A percentile compares a stretch with the other conserved stretches of the same genome.
Conservation (phyloP, 352 stramenopile species). For the Phytophthora rubi region DNA sequence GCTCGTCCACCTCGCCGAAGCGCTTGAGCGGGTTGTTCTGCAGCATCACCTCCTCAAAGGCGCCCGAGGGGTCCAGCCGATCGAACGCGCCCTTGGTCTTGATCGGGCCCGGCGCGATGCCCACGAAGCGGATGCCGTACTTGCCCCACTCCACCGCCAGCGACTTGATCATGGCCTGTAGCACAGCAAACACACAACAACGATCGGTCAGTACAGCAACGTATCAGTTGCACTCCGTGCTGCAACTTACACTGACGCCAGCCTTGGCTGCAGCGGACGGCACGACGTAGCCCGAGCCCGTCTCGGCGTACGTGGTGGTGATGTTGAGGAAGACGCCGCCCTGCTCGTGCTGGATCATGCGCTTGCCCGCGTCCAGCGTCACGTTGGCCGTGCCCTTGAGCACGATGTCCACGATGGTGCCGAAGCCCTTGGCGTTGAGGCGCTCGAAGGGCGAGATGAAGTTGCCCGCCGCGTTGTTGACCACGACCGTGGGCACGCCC, state of each 20-base stretch:
- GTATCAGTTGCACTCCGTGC: not conserved
- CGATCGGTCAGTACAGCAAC: slow-evolving; percentile 25
- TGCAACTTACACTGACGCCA: slow-evolving; percentile 81
- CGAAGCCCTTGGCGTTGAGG: slow-evolving; percentile 94
- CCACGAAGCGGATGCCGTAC: slow-evolving; percentile 95
- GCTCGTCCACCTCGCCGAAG: slow-evolving; percentile 79
- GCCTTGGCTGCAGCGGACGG: slow-evolving; percentile 96
- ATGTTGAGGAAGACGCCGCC: slow-evolving; percentile 96
- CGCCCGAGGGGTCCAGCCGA: slow-evolving; percentile 71
- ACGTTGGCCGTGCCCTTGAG: slow-evolving; percentile 88
- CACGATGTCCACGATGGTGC: slow-evolving; percentile 97
- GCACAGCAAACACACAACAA: slow-evolving; percentile 16
- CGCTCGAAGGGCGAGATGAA: slow-evolving; percentile 94
- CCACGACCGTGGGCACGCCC: slow-evolving; percentile 75
- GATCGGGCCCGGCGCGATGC: slow-evolving; percentile 97
- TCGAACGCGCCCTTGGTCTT: slow-evolving; percentile 87
- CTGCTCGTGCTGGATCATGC: slow-evolving; percentile 77
- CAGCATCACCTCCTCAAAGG: slow-evolving; percentile 70
- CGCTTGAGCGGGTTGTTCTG: slow-evolving; percentile 76
- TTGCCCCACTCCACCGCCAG: slow-evolving; percentile 97
- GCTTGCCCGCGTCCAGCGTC: slow-evolving; percentile 79
- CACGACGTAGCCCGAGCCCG: slow-evolving; percentile 94
- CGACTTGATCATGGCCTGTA: slow-evolving; percentile 94
- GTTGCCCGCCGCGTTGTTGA: slow-evolving; percentile 93
- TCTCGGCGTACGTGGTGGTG: slow-evolving; percentile 95